Base-by-base conservation (phyloP, 1,284 basidiomycete species). In the Leccinum discolor region DNA sequence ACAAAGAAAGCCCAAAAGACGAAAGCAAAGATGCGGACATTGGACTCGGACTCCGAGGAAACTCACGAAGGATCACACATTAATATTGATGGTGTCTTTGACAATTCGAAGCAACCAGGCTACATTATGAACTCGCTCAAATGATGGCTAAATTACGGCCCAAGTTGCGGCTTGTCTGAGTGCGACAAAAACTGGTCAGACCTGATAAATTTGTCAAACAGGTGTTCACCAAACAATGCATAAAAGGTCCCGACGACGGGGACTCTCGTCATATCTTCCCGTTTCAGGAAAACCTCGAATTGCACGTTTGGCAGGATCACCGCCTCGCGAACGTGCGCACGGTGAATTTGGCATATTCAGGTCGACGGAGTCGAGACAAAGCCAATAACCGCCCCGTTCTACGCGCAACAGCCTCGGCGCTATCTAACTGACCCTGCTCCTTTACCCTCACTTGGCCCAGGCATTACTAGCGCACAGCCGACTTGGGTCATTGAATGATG, bases 251-350 rank as follows among this genome's bases (percentile, higher is more conserved):
- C 62, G 61, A 42, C n/a, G 44, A 32, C 32, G 16, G 29, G 62
- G 62, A 29, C 29, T 29, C 58, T 29, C 23, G 11, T 56, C 23
- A 26, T 35, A 35, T 35, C 63, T 59, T 5, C 26, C 63, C 47
- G 18, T 18, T 18, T 18, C 10, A 50, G 47, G 47, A 50, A 52
- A 60, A 29, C 68, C 44, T 8, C 18, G n/a, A 47, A 50, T 70
- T 54, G 26, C 70, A 72, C 65, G 68, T 68, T 70, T 59, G 35
- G 58, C 29, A 58, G 10, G 23, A 12, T 16, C 42, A 2, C 35
- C 23, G 52, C 52, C 5, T 16, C 56, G 60, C 72, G 47, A 72
- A 71, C 70, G 70, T 71, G 72, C 56, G 42, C 63, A 32, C 56
- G 50, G 14, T 32, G n/a, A 35, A 26, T 56, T 26, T 56, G 23